Conservation (phyloP, 2,329 filamentous ascomycete genomes). For the Corniculantispora saksenae region DNA sequence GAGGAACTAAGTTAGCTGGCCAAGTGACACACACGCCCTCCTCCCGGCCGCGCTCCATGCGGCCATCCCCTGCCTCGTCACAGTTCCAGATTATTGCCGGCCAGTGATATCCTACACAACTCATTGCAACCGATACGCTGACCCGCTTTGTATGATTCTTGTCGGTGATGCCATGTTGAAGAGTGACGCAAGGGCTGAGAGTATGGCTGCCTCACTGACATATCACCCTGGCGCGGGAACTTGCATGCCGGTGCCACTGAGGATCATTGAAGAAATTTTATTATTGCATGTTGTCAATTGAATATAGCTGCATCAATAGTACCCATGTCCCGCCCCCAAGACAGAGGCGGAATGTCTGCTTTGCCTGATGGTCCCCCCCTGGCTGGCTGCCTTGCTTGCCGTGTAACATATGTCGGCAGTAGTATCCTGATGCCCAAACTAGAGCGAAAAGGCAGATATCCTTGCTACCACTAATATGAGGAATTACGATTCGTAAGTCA, state of each 20-base stretch:
- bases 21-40: background rate
- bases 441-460: background rate
- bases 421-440: background rate
- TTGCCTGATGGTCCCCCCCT: background rate
- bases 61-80: slow-evolving; percentile 17
- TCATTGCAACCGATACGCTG: background rate
- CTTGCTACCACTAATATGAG: background rate
- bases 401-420: slow-evolving; percentile 2
- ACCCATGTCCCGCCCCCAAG: slow-evolving; percentile 18
- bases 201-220: background rate
- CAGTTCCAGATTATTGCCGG: slow-evolving; percentile 19
- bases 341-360: background rate
- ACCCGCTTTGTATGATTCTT: background rate
- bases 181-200: background rate
- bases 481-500: background rate
- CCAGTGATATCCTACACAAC: slow-evolving; percentile 10
- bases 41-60: slow-evolving; percentile 1
- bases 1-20: background rate
- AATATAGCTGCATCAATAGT: slow-evolving; percentile 4
- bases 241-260: slow-evolving; percentile 3
- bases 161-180: background rate
- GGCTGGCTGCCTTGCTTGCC: background rate
- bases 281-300: slow-evolving; percentile 3
- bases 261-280: background rate
- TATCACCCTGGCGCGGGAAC: background rate